Base-by-base conservation (phyloP, 352 stramenopile genomes). In the Phytophthora nicotianae region DNA sequence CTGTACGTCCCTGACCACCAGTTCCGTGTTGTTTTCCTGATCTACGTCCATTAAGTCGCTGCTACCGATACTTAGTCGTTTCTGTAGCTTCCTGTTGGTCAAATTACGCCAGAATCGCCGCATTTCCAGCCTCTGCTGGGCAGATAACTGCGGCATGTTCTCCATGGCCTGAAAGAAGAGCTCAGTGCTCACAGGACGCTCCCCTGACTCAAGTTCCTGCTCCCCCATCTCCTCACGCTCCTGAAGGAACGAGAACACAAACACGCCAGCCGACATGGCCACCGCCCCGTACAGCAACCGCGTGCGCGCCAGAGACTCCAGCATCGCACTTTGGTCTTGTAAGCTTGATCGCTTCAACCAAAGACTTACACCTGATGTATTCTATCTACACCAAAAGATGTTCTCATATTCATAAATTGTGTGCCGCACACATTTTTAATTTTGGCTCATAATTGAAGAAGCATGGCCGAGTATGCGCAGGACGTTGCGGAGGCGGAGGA, bases 191-290 rank as follows among this genome's bases (percentile, higher is more conserved):
- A 92, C 76, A 26, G 75, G 66, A 16, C 79, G 77, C 64, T 89
- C 72, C 38, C 74, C 75, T 14, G 58, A 77, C 38, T 81, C 70
- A 38, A 75, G 50, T 67, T 90, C 79, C 50, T 89, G 50, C 35
- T 85, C 78, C 49, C 89, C 81, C 19, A 81, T 66, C 62, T 92
- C 78, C 62, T 93, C 81, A 14, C 83, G 86, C 57, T 95, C 83
- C 51, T 94, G 82, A 7, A 95, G 65, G 45, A 82, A 91, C 9
- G 81, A 88, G 63, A 93, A 95, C 50, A 91, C 79, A 26, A 90
- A 67, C 21, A 93, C 72, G 51, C 83, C 75, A 13, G 80, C 83
- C 7, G 87, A 86, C 81, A 95, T 92, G 62, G 87, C 87, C 50
- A 83, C 85, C 2, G 79, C 85, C 19, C 87, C 87, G 49, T 91